Conservation (phyloP, 2,329 filamentous ascomycete genomes). For the Aspergillus awamori region DNA sequence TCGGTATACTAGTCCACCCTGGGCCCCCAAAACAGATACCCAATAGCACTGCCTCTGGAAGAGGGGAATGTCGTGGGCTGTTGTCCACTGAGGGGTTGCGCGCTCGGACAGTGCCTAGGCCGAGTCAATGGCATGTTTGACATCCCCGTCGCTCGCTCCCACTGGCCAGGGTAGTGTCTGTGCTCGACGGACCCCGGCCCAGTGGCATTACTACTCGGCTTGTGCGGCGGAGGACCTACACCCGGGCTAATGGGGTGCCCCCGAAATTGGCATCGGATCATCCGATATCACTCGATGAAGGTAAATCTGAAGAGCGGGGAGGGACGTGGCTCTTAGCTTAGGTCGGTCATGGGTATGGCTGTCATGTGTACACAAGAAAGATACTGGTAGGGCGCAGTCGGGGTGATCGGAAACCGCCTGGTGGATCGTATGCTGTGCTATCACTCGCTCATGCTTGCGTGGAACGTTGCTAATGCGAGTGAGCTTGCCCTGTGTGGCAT, state of each 20-base stretch:
- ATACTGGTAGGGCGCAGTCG: not conserved
- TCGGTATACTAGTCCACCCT: not conserved
- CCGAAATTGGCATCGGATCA: not conserved
- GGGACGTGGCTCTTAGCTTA: not conserved
- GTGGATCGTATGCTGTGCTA: not conserved
- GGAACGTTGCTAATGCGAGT: not conserved
- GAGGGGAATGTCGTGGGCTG: not conserved
- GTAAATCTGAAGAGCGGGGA: not conserved
- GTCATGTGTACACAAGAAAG: constrained; percentile 4
- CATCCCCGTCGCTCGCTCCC: not conserved
- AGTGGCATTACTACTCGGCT: constrained; percentile 9
- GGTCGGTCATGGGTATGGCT: not conserved
- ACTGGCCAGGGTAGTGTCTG: constrained; percentile 5
- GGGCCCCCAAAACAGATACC: not conserved
- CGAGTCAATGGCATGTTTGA: constrained; percentile 10
- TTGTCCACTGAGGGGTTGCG: constrained; percentile 4
- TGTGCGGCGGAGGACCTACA: constrained; percentile 8
- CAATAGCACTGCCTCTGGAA: not conserved
- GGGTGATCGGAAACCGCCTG: not conserved
- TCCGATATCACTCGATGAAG: constrained; percentile 1
- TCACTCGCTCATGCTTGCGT: not conserved
- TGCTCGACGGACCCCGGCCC: constrained; percentile 7
- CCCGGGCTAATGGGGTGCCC: constrained; percentile 7
- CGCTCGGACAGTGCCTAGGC: constrained; percentile 6
- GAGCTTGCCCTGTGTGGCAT: constrained; percentile 3